A percentile compares a stretch with the other conserved stretches of the same genome.
These are phyloP conservation scores for Ustilago crameri DNA, from an alignment of 1,284 basidiomycete genomes.

Conservation along the genomic window DNA sequence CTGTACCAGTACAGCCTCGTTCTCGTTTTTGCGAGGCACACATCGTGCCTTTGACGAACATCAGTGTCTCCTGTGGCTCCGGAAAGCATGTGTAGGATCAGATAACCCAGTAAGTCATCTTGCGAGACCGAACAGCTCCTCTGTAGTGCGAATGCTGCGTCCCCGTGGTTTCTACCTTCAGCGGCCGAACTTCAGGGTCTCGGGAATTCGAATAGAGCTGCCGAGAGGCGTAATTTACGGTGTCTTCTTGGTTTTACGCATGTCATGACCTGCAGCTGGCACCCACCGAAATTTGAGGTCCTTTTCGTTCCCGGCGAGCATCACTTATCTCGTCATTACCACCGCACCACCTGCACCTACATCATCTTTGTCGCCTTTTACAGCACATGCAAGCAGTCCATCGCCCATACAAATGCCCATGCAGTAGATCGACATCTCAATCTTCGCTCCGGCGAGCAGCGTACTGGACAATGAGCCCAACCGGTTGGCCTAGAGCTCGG, in stretches of 20 bases:
- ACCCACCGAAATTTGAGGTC: background rate
- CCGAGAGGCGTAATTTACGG: slow-evolving; percentile 8
- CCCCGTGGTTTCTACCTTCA: no score
- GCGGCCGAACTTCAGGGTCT: slow-evolving; percentile 28
- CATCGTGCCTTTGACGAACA: no score
- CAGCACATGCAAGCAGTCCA: background rate
- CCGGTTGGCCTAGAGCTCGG: background rate
- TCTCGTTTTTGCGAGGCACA: no score
- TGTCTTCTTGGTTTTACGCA: no score
- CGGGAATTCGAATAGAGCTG: slow-evolving; percentile 12
- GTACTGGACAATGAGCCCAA: background rate
- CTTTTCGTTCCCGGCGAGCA: background rate
- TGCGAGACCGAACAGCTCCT: no score
- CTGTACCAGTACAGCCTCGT: no score
- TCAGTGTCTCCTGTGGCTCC: no score
- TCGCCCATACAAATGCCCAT: background rate
- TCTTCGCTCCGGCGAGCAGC: background rate
- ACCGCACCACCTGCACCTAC: background rate
- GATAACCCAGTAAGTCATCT: no score
- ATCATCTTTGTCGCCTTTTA: no score
- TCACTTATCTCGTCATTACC: background rate
- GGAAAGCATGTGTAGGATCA: no score
- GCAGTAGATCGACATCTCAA: background rate
- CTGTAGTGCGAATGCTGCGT: no score
- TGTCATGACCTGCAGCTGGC: background rate